Conservation (phyloP, 495 filamentous ascomycete species). For the Hypoxylon rickii region DNA sequence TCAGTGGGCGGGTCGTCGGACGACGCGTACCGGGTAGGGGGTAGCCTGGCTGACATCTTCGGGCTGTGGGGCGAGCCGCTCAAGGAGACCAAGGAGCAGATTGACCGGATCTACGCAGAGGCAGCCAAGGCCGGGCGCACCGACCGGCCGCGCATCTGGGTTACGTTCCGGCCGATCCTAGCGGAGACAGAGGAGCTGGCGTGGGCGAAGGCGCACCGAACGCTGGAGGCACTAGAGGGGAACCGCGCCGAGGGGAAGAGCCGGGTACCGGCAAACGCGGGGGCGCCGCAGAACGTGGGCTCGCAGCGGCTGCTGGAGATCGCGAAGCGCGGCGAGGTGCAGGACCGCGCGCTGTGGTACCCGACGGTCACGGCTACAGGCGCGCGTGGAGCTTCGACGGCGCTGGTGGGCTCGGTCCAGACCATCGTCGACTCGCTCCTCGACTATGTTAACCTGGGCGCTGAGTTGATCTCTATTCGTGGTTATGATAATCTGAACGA, state of each 20-base stretch:
- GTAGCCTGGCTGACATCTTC: slow-evolving; percentile 58
- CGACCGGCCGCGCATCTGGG: slow-evolving; percentile 58
- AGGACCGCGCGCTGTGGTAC: slow-evolving; percentile 61
- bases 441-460: slow-evolving; percentile 58
- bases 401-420: slow-evolving; percentile 54
- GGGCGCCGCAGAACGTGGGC: slow-evolving; percentile 56
- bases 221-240: slow-evolving; percentile 46
- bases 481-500: slow-evolving; percentile 61
- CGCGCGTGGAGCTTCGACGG: slow-evolving; percentile 59
- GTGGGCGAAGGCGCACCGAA: slow-evolving; percentile 57
- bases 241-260: slow-evolving; percentile 41
- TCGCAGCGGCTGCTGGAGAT: slow-evolving; percentile 59
- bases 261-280: slow-evolving; percentile 36
- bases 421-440: slow-evolving; percentile 56
- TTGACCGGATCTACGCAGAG: slow-evolving; percentile 58
- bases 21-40: slow-evolving; percentile 58
- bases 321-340: slow-evolving; percentile 56
- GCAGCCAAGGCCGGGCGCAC: slow-evolving; percentile 48
- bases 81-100: slow-evolving; percentile 60
- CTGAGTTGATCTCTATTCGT: slow-evolving; percentile 58
- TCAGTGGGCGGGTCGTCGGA: slow-evolving; percentile 59
- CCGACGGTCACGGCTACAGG: slow-evolving; percentile 60
- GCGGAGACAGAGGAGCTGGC: slow-evolving; percentile 60
- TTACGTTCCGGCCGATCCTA: slow-evolving; percentile 59
- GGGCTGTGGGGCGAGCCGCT: slow-evolving; percentile 61